Percentiles rank a stretch among this genome's conserved stretches.
phyloP scores from a whole-genome alignment of 495 filamentous ascomycete species.

The Viridothelium virens region DNA sequence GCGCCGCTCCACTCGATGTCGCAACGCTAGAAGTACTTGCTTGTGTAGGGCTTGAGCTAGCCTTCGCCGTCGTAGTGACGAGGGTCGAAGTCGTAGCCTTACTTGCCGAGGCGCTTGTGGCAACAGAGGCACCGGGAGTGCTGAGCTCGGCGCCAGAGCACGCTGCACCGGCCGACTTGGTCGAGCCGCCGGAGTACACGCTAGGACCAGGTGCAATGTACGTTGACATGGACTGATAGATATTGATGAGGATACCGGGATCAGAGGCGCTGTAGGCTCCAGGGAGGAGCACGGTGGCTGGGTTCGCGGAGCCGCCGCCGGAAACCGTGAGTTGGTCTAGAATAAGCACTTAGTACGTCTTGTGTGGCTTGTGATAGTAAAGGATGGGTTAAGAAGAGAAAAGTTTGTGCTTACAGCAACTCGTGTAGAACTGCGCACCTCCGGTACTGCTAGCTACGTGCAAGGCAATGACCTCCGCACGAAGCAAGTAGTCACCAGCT shows the following conservation, averaged over 20 bases:
- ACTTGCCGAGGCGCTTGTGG: conserved; percentile 12
- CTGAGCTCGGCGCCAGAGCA: neutral
- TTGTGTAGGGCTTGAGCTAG: neutral
- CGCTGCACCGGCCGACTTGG: conserved; percentile 4
- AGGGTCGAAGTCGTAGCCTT: conserved; percentile 15
- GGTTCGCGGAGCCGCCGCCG: conserved; percentile 25
- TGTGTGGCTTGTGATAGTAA: neutral
- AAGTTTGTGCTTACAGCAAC: conserved; percentile 32
- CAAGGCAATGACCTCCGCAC: conserved; percentile 47
- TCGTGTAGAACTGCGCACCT: conserved; percentile 45
- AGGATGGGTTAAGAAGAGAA: conserved; percentile 1
- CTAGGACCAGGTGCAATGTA: neutral
- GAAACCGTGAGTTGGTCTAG: conserved; percentile 33
- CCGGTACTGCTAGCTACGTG: conserved; percentile 37
- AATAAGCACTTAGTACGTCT: neutral
- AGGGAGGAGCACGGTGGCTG: conserved; percentile 40
- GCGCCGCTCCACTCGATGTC: conserved; percentile 6
- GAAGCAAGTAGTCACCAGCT: conserved; percentile 47
- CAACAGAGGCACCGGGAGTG: neutral
- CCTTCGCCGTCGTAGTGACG: neutral
- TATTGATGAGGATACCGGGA: conserved; percentile 6
- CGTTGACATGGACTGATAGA: conserved; percentile 3
- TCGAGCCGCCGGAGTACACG: conserved; percentile 14
- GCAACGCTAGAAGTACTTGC: neutral
- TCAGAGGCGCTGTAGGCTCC: conserved; percentile 39